Evolutionary conservation across 2,329 filamentous ascomycete genomes (phyloP).

Genomic region (Elsinoe necatrix): DNA sequence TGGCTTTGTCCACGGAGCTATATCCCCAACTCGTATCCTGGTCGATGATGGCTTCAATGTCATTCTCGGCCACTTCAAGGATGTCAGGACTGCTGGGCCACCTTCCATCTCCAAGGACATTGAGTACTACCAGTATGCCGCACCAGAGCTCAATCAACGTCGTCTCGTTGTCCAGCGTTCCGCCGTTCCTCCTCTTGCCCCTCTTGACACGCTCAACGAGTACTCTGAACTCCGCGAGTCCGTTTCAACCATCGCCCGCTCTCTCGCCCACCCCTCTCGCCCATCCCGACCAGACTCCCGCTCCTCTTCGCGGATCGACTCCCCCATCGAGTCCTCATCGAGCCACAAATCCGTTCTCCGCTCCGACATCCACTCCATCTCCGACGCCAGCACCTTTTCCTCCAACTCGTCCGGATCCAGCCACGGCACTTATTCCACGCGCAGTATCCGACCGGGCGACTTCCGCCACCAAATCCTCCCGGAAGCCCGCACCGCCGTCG

Average conservation of each 20-base stretch:
- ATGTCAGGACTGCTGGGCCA: slow-evolving; percentile 24
- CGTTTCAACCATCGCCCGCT: slow-evolving; percentile 3
- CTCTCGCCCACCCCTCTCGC: background rate
- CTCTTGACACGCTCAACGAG: slow-evolving; percentile 2
- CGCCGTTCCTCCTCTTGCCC: background rate
- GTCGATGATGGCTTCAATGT: slow-evolving; percentile 58
- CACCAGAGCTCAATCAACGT: slow-evolving; percentile 54
- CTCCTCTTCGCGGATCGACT: background rate
- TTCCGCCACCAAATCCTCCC: slow-evolving; percentile 12
- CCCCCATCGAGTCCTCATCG: background rate
- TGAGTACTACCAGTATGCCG: slow-evolving; percentile 64
- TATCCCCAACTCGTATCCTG: slow-evolving; percentile 62
- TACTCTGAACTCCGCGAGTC: slow-evolving; percentile 4
- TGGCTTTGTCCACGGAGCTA: slow-evolving; percentile 57
- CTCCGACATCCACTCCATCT: background rate
- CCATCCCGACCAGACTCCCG: background rate
- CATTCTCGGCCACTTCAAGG: slow-evolving; percentile 46
- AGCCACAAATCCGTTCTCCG: background rate
- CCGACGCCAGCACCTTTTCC: background rate
- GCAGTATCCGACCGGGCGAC: background rate
- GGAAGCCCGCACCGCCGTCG: background rate
- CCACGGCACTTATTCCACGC: background rate
- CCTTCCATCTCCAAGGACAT: slow-evolving; percentile 40
- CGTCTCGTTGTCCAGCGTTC: slow-evolving; percentile 3
- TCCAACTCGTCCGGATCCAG: background rate